Evolutionary conservation across 495 filamentous ascomycete genomes (phyloP), one percentile per base, ranked within the genome.

Genomic region (Daldinia decipiens): DNA sequence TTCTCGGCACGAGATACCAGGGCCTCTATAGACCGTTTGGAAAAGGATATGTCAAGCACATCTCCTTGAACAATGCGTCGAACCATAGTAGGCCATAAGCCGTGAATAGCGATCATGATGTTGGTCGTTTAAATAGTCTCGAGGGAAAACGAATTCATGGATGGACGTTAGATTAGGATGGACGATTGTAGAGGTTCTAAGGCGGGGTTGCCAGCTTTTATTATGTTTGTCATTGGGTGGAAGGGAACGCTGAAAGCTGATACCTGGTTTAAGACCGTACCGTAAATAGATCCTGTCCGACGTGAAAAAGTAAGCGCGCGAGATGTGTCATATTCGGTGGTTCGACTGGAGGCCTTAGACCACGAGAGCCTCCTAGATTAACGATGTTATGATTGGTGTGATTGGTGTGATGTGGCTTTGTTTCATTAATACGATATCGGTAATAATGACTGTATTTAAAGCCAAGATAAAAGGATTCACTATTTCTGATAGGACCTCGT

Each of bases 91-190:
- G 59, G 57, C 60, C 34, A 65, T 8, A 65, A 32, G 24, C 17
- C 45, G 24, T 24, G 38, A 47, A 61, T 43, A 26, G 9, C 17
- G 5, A 66, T 58, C 67, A 70, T 67, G 9, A 51, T 61, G 34
- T 31, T 17, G 26, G 7, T 29, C 24, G 32, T 32, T 50, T 13
- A 36, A 27, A 8, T n/a, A 27, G 15, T 60, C 24, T 60, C n/a
- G 13, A 15, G 31, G 17, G 15, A 26, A 60, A 24, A 24, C 38
- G 7, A 65, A 53, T 7, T 31, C 58, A 32, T 15, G 13, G n/a
- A 31, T 53, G 13, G n/a, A 4, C 26, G 27, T 17, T 17, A 17
- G 15, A 53, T 29, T n/a, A 31, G 26, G 6, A 47, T 24, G 19
- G 4, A 13, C 19, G 43, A 47, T 12, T 0, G 17, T 11, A 47